A percentile compares a stretch with the other conserved stretches of the same genome.
Evolutionary conservation across 495 filamentous ascomycete genomes (phyloP).

Genomic region (Penicillium steckii): DNA sequence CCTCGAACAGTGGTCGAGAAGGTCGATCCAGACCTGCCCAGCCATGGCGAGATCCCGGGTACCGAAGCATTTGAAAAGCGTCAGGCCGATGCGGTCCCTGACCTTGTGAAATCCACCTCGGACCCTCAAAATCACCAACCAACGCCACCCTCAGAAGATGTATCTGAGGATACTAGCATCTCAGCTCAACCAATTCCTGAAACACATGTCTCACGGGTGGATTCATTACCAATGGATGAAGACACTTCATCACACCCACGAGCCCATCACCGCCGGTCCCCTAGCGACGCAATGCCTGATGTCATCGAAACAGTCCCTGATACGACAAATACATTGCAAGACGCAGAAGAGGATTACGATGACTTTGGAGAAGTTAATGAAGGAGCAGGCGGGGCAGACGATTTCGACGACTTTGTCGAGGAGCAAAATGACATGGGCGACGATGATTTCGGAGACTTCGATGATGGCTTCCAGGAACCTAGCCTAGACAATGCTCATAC

Average conservation of each 20-base stretch:
- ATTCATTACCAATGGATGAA: conserved; percentile 35
- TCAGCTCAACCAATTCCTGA: conserved; percentile 38
- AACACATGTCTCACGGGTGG: conserved; percentile 44
- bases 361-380: conserved; percentile 29
- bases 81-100: conserved; percentile 80
- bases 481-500: conserved; percentile 39
- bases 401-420: conserved; percentile 96
- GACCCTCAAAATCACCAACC: conserved; percentile 22
- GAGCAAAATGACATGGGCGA: conserved; percentile 62
- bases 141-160: conserved; percentile 18
- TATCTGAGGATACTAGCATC: conserved; percentile 12
- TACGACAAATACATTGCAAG: conserved; percentile 33
- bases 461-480: conserved; percentile 75
- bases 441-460: conserved; percentile 88
- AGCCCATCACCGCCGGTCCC: conserved; percentile 42
- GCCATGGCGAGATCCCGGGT: conserved; percentile 85
- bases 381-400: conserved; percentile 53
- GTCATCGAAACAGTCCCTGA: conserved; percentile 45
- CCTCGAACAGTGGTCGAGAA: conserved; percentile 84
- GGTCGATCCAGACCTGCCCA: conserved; percentile 62
- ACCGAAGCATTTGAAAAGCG: conserved; percentile 74
- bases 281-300: conserved; percentile 51
- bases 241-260: conserved; percentile 31
- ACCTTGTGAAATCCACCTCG: conserved; percentile 52
- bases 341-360: conserved; percentile 32